Conservation (phyloP, 495 filamentous ascomycete genomes). For the Chaetomium cochliodes region DNA sequence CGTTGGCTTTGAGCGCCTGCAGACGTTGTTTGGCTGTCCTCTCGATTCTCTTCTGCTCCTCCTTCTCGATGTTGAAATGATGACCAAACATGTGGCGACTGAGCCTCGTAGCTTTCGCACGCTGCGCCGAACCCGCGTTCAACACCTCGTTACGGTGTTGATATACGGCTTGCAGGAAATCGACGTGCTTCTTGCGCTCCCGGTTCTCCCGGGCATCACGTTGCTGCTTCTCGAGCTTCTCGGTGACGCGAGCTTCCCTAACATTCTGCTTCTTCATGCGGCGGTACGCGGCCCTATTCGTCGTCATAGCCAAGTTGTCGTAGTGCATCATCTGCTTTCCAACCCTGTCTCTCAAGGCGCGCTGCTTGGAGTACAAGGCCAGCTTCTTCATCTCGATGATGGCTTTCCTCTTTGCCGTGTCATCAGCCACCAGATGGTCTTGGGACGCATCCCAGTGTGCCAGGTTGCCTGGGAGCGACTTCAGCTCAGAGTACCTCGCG, state of each 20-base stretch:
- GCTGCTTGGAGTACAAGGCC: conserved; percentile 78
- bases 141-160: conserved; percentile 57
- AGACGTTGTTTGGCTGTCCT: conserved; percentile 98
- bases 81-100: conserved; percentile 82
- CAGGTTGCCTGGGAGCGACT: conserved; percentile 75
- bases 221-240: conserved; percentile 98
- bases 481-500: conserved; percentile 77
- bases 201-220: conserved; percentile 88
- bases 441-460: conserved; percentile 78
- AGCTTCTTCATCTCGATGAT: conserved; percentile 91
- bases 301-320: conserved; percentile 91
- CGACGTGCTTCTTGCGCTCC: conserved; percentile 93
- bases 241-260: conserved; percentile 93
- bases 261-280: conserved; percentile 95
- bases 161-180: conserved; percentile 70
- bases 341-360: conserved; percentile 77
- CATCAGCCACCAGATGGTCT: conserved; percentile 69
- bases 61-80: conserved; percentile 95
- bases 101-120: conserved; percentile 72
- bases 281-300: conserved; percentile 82
- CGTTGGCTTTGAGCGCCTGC: conserved; percentile 95
- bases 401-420: conserved; percentile 81
- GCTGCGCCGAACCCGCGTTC: conserved; percentile 38
- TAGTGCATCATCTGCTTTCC: conserved; percentile 87
- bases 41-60: conserved; percentile 96